These are phyloP conservation scores for Moelleriella libera DNA, from an alignment of 2,329 filamentous ascomycete species.

Conservation along the genomic window DNA sequence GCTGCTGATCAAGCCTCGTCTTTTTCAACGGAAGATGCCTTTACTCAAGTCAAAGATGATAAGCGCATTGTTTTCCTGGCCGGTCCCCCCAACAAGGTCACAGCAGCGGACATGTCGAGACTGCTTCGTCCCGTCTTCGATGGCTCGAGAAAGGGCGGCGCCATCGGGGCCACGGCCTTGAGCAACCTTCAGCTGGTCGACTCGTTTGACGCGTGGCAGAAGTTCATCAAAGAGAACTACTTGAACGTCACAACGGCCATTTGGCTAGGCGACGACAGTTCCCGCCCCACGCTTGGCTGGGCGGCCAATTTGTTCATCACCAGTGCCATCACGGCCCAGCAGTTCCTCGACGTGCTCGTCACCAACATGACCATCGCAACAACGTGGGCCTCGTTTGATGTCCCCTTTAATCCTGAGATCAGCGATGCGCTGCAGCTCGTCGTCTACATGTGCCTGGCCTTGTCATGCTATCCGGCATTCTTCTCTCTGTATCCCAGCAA, in stretches of 20 bases:
- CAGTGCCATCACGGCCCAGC: slow-evolving; percentile 48
- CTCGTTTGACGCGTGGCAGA: slow-evolving; percentile 53
- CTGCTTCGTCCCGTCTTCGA: slow-evolving; percentile 27
- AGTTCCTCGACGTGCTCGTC: slow-evolving; percentile 51
- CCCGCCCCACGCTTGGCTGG: slow-evolving; percentile 56
- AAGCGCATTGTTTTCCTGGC: slow-evolving; percentile 13
- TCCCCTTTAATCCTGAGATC: slow-evolving; percentile 52
- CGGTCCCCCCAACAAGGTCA: slow-evolving; percentile 23
- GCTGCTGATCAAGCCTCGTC: slow-evolving; percentile 32
- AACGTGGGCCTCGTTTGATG: slow-evolving; percentile 61
- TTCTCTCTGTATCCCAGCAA: slow-evolving; percentile 82
- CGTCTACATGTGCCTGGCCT: slow-evolving; percentile 67
- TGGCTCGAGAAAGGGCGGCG: slow-evolving; percentile 8
- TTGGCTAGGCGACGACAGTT: slow-evolving; percentile 52
- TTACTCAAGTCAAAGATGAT: slow-evolving; percentile 19
- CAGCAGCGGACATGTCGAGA: slow-evolving; percentile 11
- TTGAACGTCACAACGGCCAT: slow-evolving; percentile 60
- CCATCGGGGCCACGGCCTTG: slow-evolving; percentile 8
- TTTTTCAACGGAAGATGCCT: slow-evolving; percentile 19
- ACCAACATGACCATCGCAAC: slow-evolving; percentile 56
- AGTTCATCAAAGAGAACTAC: slow-evolving; percentile 48
- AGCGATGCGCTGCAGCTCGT: slow-evolving; percentile 67
- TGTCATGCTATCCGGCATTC: slow-evolving; percentile 70
- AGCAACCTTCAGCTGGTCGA: slow-evolving; percentile 39
- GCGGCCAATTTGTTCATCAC: slow-evolving; percentile 45